phyloP scores from a whole-genome alignment of 108 stramenopile species.

The Pseudonitzschia delicatissima region DNA sequence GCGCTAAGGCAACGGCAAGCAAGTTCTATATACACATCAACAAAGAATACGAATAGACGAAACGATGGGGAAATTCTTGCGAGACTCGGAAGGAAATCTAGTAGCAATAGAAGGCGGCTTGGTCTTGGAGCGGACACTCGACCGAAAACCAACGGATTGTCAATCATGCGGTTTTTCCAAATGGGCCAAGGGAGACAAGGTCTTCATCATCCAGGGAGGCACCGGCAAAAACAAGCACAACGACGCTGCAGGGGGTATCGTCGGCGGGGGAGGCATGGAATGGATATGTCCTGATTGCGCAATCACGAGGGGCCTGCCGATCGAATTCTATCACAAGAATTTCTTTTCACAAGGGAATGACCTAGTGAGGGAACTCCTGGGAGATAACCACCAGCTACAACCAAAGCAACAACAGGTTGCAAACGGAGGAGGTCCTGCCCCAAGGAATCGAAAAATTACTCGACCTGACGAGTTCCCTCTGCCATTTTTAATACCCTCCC shows the following conservation, averaged over 20 bases:
- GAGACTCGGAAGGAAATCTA: conserved; percentile 21
- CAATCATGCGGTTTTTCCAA: conserved; percentile 25
- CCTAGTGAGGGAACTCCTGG: background rate
- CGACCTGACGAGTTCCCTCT: conserved; percentile 8
- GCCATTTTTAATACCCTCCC: conserved; percentile 5
- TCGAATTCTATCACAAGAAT: conserved; percentile 31
- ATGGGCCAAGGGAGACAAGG: conserved; percentile 27
- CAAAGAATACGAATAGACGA: no score
- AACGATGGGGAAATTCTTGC: conserved; percentile 31
- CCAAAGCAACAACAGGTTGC: background rate
- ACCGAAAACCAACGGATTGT: conserved; percentile 32
- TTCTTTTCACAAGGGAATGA: conserved; percentile 6
- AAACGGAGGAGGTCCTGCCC: background rate
- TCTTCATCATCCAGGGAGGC: conserved; percentile 24
- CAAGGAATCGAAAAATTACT: background rate
- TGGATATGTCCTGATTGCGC: conserved; percentile 40
- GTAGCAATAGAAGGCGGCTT: conserved; percentile 21
- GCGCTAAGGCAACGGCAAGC: no score
- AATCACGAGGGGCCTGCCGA: conserved; percentile 16
- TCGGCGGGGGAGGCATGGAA: conserved; percentile 17
- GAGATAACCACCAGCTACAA: background rate
- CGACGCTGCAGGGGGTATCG: background rate
- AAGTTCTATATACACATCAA: no score
- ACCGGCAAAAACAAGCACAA: background rate
- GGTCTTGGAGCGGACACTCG: conserved; percentile 26